Base-by-base conservation (phyloP, 441 rosid species). In the Mallotus repandus region DNA sequence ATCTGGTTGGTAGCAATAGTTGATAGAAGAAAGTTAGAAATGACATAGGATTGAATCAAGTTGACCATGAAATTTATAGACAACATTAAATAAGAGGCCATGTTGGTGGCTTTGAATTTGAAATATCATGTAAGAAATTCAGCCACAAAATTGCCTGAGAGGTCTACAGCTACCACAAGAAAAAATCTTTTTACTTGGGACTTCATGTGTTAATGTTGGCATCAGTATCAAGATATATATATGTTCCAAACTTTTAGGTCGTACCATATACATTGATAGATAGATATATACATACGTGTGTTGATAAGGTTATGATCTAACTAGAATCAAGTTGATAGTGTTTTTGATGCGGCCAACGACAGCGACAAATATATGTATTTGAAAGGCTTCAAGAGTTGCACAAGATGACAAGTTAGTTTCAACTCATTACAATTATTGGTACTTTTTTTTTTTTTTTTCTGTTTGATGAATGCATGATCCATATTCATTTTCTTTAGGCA, bases 391-490 rank as follows among this genome's bases (percentile, higher is more conserved):
- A 16, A 49, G 25, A 41, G 2, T 13, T 63, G 11, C 12, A 15
- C 14, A 72, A 72, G 10, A 53, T 4, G 63, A 64, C 76, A 73
- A 73, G 53, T 52, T 55, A 41, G 56, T 73, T 71, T 64, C 70
- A 55, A 65, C 25, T 64, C 76, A 64, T 63, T 12, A 65, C 70
- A 73, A 73, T 73, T 41, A 73, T 73, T 64, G 64, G 62, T 38
- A 52, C 25, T 15, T 16, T 61, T 55, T 50, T 9, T 50, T 35
- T 2, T 41, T 18, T 29, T 29, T 29, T 29, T 29, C 29, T 25
- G 29, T 25, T 25, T 25, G 29, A 64, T 72, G 58, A 61, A 14
- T 32, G 55, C 45, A 22, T 62, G 32, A 29, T 11, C 45, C 32
- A 29, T 29, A 63, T 50, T 18, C 61, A 63, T 41, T 22, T 22